phyloP scores from a whole-genome alignment of 306 rosid species.

The Sicyos baderoa region DNA sequence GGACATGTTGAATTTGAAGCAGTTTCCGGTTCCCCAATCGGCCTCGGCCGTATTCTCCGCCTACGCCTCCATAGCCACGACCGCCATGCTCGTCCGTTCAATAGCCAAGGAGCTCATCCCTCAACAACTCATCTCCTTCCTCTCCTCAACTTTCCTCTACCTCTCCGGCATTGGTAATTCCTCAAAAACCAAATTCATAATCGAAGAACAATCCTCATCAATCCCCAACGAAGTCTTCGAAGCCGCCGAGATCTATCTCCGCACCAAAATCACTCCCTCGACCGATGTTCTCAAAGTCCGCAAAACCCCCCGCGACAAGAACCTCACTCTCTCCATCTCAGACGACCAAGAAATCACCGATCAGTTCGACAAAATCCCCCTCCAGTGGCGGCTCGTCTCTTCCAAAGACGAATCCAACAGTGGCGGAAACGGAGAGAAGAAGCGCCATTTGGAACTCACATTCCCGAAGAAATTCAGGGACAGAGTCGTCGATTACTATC shows the following conservation, averaged over 20 bases:
- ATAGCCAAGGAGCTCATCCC: constrained; percentile 6
- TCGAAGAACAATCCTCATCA: neutral
- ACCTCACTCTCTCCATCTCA: neutral
- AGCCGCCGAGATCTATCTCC: constrained; percentile 10
- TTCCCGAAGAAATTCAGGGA: neutral
- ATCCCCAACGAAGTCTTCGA: neutral
- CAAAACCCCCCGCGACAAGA: constrained; percentile 2
- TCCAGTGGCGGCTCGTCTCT: neutral
- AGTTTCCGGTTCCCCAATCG: neutral
- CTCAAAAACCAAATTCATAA: neutral
- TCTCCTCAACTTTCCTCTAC: neutral
- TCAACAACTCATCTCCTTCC: neutral
- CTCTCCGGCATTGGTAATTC: neutral
- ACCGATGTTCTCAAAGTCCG: neutral
- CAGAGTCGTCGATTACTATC: neutral
- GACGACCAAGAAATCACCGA: constrained; percentile 3
- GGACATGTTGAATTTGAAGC: neutral
- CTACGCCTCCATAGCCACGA: constrained; percentile 14
- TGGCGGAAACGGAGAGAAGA: neutral
- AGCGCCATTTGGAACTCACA: neutral
- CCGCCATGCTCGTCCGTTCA: constrained; percentile 7
- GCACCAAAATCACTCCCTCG: neutral
- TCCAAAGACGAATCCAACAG: neutral
- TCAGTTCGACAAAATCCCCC: neutral
- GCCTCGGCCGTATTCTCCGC: neutral